phyloP scores from a whole-genome alignment of 208 protist species.

The Phytomonas sp. region DNA sequence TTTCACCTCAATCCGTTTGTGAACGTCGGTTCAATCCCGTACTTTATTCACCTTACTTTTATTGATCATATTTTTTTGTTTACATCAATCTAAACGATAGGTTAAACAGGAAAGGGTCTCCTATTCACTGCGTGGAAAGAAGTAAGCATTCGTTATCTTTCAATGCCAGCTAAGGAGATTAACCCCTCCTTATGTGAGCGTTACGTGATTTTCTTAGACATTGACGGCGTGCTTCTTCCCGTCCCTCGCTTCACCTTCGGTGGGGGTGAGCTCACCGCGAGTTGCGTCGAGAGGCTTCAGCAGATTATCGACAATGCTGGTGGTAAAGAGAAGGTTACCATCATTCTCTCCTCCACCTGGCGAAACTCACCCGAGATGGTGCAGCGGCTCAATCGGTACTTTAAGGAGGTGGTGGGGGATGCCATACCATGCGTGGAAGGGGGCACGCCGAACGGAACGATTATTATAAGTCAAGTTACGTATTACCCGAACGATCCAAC shows the following conservation, averaged over 20 bases:
- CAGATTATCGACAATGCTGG: constrained; percentile 34
- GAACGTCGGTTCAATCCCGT: not conserved
- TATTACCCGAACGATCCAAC: constrained; percentile 74
- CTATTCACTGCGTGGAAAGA: not conserved
- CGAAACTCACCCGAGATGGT: constrained; percentile 64
- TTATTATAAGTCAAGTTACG: constrained; percentile 46
- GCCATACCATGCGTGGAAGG: constrained; percentile 36
- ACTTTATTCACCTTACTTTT: constrained; percentile 4
- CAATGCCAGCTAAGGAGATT: constrained; percentile 1
- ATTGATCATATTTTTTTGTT: constrained; percentile 5
- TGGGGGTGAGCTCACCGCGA: constrained; percentile 52
- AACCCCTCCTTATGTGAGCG: constrained; percentile 25
- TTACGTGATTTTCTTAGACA: constrained; percentile 77
- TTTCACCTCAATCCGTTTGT: not conserved
- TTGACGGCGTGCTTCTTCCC: constrained; percentile 79
- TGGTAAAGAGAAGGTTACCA: constrained; percentile 46
- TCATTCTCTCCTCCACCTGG: constrained; percentile 83
- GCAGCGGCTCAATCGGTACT: constrained; percentile 50
- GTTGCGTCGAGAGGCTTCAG: constrained; percentile 43
- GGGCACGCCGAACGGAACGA: constrained; percentile 66
- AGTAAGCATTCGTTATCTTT: not conserved
- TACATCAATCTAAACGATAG: not conserved
- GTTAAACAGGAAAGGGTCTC: not conserved
- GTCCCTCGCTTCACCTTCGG: constrained; percentile 78
- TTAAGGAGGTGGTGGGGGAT: constrained; percentile 26